phyloP scores from a whole-genome alignment of 257 asterid species.

The Capsicum chinense region DNA sequence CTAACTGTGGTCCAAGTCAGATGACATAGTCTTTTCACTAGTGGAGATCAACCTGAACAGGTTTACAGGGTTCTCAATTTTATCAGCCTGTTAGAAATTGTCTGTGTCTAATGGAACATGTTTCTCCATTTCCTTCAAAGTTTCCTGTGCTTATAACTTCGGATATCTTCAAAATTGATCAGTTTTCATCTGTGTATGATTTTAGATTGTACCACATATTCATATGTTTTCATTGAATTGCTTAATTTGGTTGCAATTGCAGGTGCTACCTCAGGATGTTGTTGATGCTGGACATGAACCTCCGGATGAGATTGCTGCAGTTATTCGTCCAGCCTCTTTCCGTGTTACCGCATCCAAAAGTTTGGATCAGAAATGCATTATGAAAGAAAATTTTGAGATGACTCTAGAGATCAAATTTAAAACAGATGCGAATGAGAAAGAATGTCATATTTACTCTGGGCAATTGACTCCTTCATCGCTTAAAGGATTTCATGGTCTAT shows the following conservation, averaged over 20 bases:
- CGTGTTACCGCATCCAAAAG: conserved; percentile 35
- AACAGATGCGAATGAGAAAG: conserved; percentile 13
- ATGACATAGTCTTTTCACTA: background rate
- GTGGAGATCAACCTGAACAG: background rate
- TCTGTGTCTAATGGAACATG: background rate
- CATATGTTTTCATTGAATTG: background rate
- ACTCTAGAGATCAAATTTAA: conserved; percentile 33
- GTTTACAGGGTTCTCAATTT: background rate
- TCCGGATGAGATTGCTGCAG: conserved; percentile 55
- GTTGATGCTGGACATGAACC: conserved; percentile 59
- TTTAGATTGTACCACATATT: background rate
- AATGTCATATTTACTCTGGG: conserved; percentile 39
- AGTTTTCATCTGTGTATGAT: background rate
- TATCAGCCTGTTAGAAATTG: background rate
- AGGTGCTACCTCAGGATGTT: conserved; percentile 52
- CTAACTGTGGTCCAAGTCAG: conserved; percentile 6
- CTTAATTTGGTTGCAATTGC: conserved; percentile 23
- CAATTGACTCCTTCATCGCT: conserved; percentile 36
- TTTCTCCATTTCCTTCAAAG: conserved; percentile 5
- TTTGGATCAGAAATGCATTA: conserved; percentile 56
- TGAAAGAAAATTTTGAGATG: conserved; percentile 50
- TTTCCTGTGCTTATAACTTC: background rate
- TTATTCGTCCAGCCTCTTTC: conserved; percentile 63
- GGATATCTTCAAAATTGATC: background rate
- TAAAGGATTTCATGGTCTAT: conserved; percentile 57